Evolutionary conservation across 106 monocot genomes (phyloP), one percentile per base, ranked within the genome.

Genomic region (Platanthera guangdongensis): DNA sequence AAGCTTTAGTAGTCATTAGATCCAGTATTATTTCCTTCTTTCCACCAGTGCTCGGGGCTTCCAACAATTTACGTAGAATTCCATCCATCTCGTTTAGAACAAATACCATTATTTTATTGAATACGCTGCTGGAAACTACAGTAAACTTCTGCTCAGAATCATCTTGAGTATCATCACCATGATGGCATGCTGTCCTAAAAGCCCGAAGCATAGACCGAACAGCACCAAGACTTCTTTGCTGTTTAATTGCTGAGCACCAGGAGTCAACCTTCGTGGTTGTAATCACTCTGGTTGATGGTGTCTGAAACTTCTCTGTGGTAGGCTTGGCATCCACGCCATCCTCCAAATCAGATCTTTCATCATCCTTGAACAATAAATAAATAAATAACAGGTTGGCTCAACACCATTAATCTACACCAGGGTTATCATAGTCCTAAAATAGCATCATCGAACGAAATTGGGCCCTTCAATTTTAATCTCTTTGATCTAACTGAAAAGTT

Each of bases 71-170:
- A 52, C 94, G 86, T 22, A 99, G 88, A 76, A 90, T 73, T 50
- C 85, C 86, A 85, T 99, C 97, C 97, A 94, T 99, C 69, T 99
- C 91, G 86, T 83, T 93, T 50, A 97, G 76, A 73, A 91, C 93
- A 83, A 94, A 91, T 15, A 91, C 81, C 96, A 99, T 94, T 53
- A 99, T 82, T 68, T 86, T 91, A 84, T 99, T 94, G 57, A 99
- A 92, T 11, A 99, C 91, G 53, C 64, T 79, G 65, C 94, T 91
- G 19, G 97, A 94, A 39, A 99, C 80, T 74, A 94, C 87, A 68
- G 81, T 76, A 54, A 86, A 85, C 55, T 82, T 80, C 15, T 79
- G 68, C 8, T 55, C 65, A 45, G 81, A 63, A 49, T 75, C 78
- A 80, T 81, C 68, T 69, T 75, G 78, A 32, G 30, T 74, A 82